These are phyloP conservation scores for Halenospora varia DNA, from an alignment of 495 filamentous ascomycete genomes.

Conservation along the genomic window DNA sequence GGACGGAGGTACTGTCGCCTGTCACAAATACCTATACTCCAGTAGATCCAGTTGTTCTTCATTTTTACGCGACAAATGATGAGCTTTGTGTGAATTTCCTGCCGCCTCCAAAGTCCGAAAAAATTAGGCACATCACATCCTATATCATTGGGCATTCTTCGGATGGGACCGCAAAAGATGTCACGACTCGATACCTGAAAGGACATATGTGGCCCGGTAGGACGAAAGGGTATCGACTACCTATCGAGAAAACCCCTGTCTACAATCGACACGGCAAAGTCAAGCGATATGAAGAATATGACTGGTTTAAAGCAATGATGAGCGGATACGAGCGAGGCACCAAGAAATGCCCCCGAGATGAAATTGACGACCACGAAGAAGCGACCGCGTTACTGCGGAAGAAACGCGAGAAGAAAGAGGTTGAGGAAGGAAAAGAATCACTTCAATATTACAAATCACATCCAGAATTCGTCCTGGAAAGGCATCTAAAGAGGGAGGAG, in stretches of 20 bases:
- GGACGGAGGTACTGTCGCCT: conserved; percentile 84
- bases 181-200: conserved; percentile 89
- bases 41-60: conserved; percentile 70
- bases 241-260: conserved; percentile 71
- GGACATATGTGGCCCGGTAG: conserved; percentile 80
- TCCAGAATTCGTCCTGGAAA: conserved; percentile 76
- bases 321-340: conserved; percentile 53
- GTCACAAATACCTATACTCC: conserved; percentile 71
- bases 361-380: conserved; percentile 76
- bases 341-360: conserved; percentile 41
- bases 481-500: conserved; percentile 91
- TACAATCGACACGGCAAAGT: conserved; percentile 71
- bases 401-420: conserved; percentile 65
- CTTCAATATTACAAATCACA: conserved; percentile 85
- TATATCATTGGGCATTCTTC: conserved; percentile 85
- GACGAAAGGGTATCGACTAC: conserved; percentile 80
- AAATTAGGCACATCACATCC: conserved; percentile 82
- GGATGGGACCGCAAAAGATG: conserved; percentile 90
- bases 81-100: conserved; percentile 76
- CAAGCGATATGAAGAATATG: conserved; percentile 61
- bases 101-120: conserved; percentile 72
- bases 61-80: conserved; percentile 61
- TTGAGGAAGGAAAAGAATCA: conserved; percentile 71
- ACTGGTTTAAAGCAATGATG: conserved; percentile 86
- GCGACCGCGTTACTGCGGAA: conserved; percentile 66